Evolutionary conservation across 768 basidiomycete genomes (phyloP).

Genomic region (Pleurotus ostreatus): DNA sequence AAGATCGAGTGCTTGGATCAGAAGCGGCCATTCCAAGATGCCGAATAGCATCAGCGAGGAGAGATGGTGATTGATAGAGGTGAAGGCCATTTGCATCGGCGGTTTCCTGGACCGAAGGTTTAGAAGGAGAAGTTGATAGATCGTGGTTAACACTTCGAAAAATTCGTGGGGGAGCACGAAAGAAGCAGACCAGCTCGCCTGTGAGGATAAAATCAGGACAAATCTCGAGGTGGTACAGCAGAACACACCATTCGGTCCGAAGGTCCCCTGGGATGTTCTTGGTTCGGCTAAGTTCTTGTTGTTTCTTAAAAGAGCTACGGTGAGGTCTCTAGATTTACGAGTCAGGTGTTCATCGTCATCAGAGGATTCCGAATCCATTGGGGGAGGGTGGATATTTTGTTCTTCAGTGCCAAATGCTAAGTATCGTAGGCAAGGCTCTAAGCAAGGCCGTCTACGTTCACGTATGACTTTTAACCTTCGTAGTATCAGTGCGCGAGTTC

Average conservation of each 20-base stretch:
- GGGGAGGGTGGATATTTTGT: slow-evolving; percentile 33
- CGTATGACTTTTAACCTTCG: slow-evolving; percentile 71
- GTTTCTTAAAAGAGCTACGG: slow-evolving; percentile 52
- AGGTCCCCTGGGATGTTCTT: slow-evolving; percentile 81
- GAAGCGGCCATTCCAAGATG: slow-evolving; percentile 58
- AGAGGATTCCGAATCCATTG: slow-evolving; percentile 56
- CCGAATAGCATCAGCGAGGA: slow-evolving; percentile 71
- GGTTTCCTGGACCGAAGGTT: slow-evolving; percentile 10
- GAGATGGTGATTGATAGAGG: slow-evolving; percentile 58
- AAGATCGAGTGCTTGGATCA: slow-evolving; percentile 41
- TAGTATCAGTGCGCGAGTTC: slow-evolving; percentile 74
- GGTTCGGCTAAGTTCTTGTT: slow-evolving; percentile 83
- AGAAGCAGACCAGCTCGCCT: slow-evolving; percentile 90
- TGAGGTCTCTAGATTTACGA: slow-evolving; percentile 44
- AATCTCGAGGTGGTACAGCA: background rate
- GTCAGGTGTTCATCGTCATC: slow-evolving; percentile 54
- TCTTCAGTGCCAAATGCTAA: slow-evolving; percentile 69
- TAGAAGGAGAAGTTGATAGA: slow-evolving; percentile 41
- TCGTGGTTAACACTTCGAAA: slow-evolving; percentile 56
- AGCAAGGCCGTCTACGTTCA: slow-evolving; percentile 72
- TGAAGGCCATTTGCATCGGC: slow-evolving; percentile 20
- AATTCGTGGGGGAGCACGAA: slow-evolving; percentile 69
- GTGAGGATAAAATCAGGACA: background rate
- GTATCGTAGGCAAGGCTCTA: slow-evolving; percentile 81
- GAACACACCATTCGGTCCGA: slow-evolving; percentile 78